Percentiles rank a stretch among this genome's conserved stretches.
Evolutionary conservation across 306 rosid species (phyloP).

Genomic region (Cercis canadensis): DNA sequence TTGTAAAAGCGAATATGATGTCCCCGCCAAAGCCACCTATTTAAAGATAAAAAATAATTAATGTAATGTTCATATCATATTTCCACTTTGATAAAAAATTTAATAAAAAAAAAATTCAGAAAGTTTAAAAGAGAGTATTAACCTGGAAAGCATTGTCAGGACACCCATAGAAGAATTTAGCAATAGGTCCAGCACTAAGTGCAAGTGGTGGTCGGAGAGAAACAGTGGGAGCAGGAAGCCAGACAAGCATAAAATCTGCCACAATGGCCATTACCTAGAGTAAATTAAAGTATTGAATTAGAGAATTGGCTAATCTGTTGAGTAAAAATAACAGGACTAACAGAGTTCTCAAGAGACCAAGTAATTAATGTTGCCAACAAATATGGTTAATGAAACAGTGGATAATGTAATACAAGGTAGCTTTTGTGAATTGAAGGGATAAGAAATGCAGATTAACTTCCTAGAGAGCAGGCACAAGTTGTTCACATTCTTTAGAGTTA

Average conservation of each 20-base stretch:
- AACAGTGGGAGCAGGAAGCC: slow-evolving; percentile 90
- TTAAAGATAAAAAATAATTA: slow-evolving; percentile 15
- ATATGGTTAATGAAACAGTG: not conserved
- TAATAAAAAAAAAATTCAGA: not conserved
- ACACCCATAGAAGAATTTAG: slow-evolving; percentile 87
- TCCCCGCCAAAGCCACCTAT: slow-evolving; percentile 67
- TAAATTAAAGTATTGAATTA: slow-evolving; percentile 34
- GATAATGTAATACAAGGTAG: not conserved
- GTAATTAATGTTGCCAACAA: not conserved
- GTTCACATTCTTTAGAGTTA: slow-evolving; percentile 6
- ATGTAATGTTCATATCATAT: slow-evolving; percentile 1
- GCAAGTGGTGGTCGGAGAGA: slow-evolving; percentile 76
- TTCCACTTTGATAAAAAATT: not conserved
- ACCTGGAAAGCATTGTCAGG: slow-evolving; percentile 99
- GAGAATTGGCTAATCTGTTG: slow-evolving; percentile 21
- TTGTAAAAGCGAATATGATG: slow-evolving; percentile 54
- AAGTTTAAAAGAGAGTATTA: slow-evolving; percentile 26
- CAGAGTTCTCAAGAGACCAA: slow-evolving; percentile 17
- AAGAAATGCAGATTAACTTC: too few relatives aligned
- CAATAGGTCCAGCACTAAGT: slow-evolving; percentile 69
- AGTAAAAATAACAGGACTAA: slow-evolving; percentile 10
- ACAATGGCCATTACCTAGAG: slow-evolving; percentile 85
- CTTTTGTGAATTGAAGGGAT: too few relatives aligned
- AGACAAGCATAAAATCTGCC: slow-evolving; percentile 96
- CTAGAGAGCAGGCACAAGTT: slow-evolving; percentile 12